These are phyloP conservation scores for Udeniomyces megalosporus DNA, from an alignment of 768 basidiomycete genomes.

Conservation along the genomic window DNA sequence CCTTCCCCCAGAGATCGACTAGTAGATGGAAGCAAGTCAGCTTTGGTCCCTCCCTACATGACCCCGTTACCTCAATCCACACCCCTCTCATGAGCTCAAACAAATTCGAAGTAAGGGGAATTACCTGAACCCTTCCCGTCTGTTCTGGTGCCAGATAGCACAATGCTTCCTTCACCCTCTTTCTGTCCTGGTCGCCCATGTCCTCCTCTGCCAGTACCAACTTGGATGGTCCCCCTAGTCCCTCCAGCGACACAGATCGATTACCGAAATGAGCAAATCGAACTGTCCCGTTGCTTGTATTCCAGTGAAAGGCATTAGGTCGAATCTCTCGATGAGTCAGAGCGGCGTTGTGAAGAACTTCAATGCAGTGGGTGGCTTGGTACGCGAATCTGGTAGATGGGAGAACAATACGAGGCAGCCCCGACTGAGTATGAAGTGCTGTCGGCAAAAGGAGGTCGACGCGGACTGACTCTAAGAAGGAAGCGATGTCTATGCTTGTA, in stretches of 20 bases:
- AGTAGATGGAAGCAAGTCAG: not conserved
- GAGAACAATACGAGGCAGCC: too few species aligned
- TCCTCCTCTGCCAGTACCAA: constrained; percentile 39
- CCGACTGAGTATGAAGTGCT: too few species aligned
- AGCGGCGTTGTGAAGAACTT: constrained; percentile 47
- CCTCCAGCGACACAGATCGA: constrained; percentile 53
- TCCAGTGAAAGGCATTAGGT: constrained; percentile 59
- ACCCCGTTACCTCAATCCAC: constrained; percentile 56
- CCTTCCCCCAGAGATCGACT: constrained; percentile 20
- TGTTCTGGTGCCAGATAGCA: constrained; percentile 64
- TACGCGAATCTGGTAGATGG: constrained; percentile 44
- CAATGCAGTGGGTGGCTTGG: constrained; percentile 55
- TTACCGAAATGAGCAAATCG: constrained; percentile 61
- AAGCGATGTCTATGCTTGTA: constrained; percentile 48
- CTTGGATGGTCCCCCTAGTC: constrained; percentile 52
- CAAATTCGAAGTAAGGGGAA: too few species aligned
- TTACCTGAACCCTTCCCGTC: constrained; percentile 46
- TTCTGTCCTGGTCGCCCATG: constrained; percentile 45
- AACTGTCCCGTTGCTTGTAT: constrained; percentile 48
- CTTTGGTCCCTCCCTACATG: not conserved
- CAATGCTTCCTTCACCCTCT: constrained; percentile 44
- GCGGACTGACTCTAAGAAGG: constrained; percentile 49
- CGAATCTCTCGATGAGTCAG: constrained; percentile 57
- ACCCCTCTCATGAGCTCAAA: constrained; percentile 55
- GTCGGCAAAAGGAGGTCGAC: too few species aligned